These are phyloP conservation scores for Chenopodium berlandieri DNA, from an alignment of 148 eudicot species.

Conservation along the genomic window DNA sequence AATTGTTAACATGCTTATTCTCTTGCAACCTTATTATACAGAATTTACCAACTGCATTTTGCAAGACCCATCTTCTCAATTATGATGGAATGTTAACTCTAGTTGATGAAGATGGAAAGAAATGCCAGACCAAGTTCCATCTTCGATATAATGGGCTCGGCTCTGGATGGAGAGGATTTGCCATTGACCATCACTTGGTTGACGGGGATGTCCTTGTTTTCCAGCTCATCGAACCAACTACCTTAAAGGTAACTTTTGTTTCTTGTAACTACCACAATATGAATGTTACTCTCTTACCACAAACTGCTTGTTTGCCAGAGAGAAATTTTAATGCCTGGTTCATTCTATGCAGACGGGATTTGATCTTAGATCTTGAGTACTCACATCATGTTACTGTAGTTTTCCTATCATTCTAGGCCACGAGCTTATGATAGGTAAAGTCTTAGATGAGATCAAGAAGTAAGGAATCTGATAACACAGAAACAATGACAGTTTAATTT, in stretches of 20 bases:
- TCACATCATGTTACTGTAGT: no score
- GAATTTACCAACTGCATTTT: constrained; percentile 58
- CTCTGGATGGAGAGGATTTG: constrained; percentile 73
- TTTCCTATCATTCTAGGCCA: not conserved
- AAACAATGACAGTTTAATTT: not conserved
- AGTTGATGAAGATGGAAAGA: constrained; percentile 52
- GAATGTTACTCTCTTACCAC: not conserved
- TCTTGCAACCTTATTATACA: not conserved
- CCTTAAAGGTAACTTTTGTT: constrained; percentile 51
- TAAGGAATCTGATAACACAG: not conserved
- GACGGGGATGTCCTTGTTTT: constrained; percentile 76
- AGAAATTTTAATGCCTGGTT: not conserved
- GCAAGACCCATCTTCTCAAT: constrained; percentile 46
- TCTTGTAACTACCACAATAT: not conserved
- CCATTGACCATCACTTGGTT: constrained; percentile 54
- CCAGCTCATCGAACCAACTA: constrained; percentile 43
- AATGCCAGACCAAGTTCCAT: constrained; percentile 44
- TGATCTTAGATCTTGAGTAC: no score
- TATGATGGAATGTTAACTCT: constrained; percentile 43
- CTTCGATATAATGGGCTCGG: constrained; percentile 51
- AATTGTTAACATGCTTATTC: not conserved
- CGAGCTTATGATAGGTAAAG: not conserved
- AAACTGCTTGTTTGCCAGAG: not conserved
- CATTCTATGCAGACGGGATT: not conserved
- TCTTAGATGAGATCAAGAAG: no score